These are phyloP conservation scores for Marasmius tenuissimus DNA, from an alignment of 1,284 basidiomycete species.

Conservation along the genomic window DNA sequence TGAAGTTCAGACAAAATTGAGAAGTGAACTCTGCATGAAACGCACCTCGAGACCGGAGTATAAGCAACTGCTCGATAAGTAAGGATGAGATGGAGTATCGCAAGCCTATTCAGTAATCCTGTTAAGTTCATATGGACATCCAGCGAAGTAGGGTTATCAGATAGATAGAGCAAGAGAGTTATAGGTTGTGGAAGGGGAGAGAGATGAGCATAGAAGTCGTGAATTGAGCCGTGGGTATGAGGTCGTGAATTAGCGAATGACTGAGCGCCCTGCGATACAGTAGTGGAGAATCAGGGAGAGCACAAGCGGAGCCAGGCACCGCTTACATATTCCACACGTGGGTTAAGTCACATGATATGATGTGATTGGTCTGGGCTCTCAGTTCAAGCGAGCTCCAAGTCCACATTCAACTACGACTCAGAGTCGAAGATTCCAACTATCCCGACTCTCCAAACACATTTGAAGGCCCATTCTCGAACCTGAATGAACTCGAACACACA, in stretches of 20 bases:
- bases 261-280: neutral
- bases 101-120: neutral
- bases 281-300: neutral
- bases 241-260: neutral
- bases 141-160: neutral
- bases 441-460: too few species aligned
- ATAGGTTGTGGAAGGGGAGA: neutral
- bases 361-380: neutral
- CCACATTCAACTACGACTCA: too few species aligned
- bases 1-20: neutral
- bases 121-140: neutral
- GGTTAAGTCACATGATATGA: neutral
- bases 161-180: neutral
- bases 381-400: too few species aligned
- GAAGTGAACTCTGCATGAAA: neutral
- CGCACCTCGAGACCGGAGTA: conserved; percentile 23
- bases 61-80: conserved; percentile 16
- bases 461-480: too few species aligned
- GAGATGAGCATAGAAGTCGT: neutral
- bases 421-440: too few species aligned
- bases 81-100: neutral
- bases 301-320: neutral
- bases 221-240: neutral
- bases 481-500: too few species aligned
- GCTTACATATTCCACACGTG: neutral